Evolutionary conservation across 257 asterid genomes (phyloP).

Genomic region (Jacaranda copaia): DNA sequence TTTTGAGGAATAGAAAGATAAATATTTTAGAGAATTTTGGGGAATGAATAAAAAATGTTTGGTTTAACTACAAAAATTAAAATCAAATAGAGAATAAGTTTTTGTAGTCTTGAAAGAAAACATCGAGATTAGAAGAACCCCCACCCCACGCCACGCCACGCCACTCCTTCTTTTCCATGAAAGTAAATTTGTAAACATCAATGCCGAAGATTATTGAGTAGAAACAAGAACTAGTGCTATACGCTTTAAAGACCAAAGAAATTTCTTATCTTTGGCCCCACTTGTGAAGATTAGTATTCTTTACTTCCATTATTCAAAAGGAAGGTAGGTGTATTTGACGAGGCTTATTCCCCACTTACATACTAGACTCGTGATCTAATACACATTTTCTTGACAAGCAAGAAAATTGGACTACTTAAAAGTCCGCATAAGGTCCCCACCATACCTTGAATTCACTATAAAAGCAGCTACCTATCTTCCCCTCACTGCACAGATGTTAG

Average conservation of each 20-base stretch:
- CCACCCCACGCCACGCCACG: too few species aligned
- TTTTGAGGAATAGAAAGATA: too few species aligned
- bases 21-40: too few species aligned
- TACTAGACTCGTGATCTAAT: not conserved
- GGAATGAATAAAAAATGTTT: too few species aligned
- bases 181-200: too few species aligned
- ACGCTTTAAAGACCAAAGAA: not conserved
- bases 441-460: not conserved
- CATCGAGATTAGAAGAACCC: too few species aligned
- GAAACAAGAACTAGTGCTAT: not conserved
- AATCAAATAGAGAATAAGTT: too few species aligned
- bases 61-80: too few species aligned
- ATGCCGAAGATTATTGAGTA: too few species aligned
- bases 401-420: not conserved
- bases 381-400: not conserved
- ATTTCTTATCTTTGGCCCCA: not conserved
- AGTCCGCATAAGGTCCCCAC: not conserved
- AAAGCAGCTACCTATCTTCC: not conserved
- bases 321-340: not conserved
- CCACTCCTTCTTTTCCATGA: too few species aligned
- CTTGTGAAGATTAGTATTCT: not conserved
- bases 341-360: slow-evolving; percentile 8
- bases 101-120: too few species aligned
- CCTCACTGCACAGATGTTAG: not conserved
- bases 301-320: not conserved